phyloP scores from a whole-genome alignment of 805 yeast species.

The Dipodascus geniculatus region DNA sequence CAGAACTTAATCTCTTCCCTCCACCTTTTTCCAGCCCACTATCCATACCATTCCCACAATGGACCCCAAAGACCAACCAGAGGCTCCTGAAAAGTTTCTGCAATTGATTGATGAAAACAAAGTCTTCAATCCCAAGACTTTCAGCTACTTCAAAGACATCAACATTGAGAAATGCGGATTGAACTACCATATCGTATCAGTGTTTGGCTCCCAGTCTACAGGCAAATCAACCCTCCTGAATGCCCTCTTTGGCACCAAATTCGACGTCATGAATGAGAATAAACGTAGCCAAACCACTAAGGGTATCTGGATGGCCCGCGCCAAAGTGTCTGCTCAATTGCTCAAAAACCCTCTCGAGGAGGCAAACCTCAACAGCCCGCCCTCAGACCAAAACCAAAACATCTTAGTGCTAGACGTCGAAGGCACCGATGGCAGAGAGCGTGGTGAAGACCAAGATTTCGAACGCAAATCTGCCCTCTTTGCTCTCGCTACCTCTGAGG shows the following conservation, averaged over 20 bases:
- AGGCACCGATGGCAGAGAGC: slow-evolving; percentile 95
- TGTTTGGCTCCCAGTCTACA: slow-evolving; percentile 93
- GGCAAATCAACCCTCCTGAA: slow-evolving; percentile 92
- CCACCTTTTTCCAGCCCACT: not conserved
- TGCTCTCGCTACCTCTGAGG: slow-evolving; percentile 85
- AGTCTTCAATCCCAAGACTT: slow-evolving; percentile 32
- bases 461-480: slow-evolving; percentile 93
- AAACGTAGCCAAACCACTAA: slow-evolving; percentile 84
- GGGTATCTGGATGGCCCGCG: slow-evolving; percentile 67
- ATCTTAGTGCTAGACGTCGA: slow-evolving; percentile 92
- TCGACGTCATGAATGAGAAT: slow-evolving; percentile 87
- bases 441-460: slow-evolving; percentile 97
- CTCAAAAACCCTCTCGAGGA: slow-evolving; percentile 3
- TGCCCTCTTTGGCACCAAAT: slow-evolving; percentile 70
- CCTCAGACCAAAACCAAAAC: slow-evolving; percentile 20
- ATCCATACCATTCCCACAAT: not conserved
- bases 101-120: slow-evolving; percentile 57
- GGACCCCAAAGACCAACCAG: not conserved
- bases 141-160: slow-evolving; percentile 27
- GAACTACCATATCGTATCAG: slow-evolving; percentile 82
- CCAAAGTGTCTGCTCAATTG: slow-evolving; percentile 17
- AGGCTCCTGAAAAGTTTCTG: slow-evolving; percentile 26
- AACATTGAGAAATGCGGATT: slow-evolving; percentile 39
- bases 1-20: too few species aligned
- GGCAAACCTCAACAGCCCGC: slow-evolving; percentile 3